phyloP scores from a whole-genome alignment of 2,329 filamentous ascomycete species.

The Aureobasidium subglaciale region DNA sequence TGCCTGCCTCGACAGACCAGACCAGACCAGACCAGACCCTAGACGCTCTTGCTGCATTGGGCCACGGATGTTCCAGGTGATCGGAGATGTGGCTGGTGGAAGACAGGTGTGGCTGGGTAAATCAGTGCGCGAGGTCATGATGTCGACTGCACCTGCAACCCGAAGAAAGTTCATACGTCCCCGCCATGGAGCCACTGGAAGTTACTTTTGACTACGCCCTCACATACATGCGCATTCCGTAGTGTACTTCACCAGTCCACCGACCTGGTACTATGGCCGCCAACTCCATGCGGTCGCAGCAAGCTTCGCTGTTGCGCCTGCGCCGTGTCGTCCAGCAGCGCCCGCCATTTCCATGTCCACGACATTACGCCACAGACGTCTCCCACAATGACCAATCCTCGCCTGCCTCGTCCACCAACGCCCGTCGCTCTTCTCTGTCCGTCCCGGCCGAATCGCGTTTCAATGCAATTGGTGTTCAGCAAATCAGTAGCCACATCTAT shows the following conservation, averaged over 20 bases:
- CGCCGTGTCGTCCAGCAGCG: conserved; percentile 1
- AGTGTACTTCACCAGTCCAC: not conserved
- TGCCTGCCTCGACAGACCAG: too few relatives aligned
- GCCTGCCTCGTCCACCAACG: conserved; percentile 6
- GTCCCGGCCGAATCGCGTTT: conserved; percentile 56
- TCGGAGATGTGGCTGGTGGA: too few relatives aligned
- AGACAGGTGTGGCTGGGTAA: not conserved
- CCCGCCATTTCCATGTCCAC: conserved; percentile 19
- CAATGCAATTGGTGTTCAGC: conserved; percentile 92
- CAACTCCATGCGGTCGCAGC: conserved; percentile 28
- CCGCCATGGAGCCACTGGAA: conserved; percentile 7
- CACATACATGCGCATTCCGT: not conserved
- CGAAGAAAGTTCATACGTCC: conserved; percentile 10
- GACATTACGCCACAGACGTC: conserved; percentile 21
- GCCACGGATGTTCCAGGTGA: not conserved
- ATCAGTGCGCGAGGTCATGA: conserved; percentile 5
- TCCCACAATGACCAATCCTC: conserved; percentile 4
- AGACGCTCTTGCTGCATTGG: not conserved
- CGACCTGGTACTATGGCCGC: not conserved
- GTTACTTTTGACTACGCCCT: not conserved
- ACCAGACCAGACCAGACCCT: too few relatives aligned
- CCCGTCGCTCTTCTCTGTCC: conserved; percentile 26
- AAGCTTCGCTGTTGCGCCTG: conserved; percentile 29
- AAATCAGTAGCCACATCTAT: conserved; percentile 78
- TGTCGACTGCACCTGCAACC: conserved; percentile 1